Evolutionary conservation across 1,284 basidiomycete genomes (phyloP).

Genomic region (Cryptococcus sp.): DNA sequence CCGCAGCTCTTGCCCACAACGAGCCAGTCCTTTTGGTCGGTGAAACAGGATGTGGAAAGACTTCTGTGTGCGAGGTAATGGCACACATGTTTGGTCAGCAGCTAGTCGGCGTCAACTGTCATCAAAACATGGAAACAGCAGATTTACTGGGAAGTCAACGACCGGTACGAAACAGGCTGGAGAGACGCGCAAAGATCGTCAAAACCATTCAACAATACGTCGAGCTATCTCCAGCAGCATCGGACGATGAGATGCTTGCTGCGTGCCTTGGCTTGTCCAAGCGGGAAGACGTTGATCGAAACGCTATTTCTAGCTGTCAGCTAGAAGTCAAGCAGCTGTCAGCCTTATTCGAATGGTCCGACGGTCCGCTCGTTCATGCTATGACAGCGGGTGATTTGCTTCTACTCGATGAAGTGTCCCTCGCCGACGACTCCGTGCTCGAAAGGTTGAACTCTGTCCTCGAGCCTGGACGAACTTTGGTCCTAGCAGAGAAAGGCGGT

Average conservation of each 20-base stretch:
- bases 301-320: conserved; percentile 18
- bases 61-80: conserved; percentile 90
- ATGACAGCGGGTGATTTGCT: conserved; percentile 87
- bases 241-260: conserved; percentile 35
- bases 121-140: conserved; percentile 99
- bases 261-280: conserved; percentile 21
- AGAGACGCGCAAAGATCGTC: conserved; percentile 49
- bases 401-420: conserved; percentile 93
- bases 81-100: conserved; percentile 66
- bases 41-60: conserved; percentile 97
- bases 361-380: conserved; percentile 90
- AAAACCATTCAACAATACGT: conserved; percentile 43
- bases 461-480: conserved; percentile 83
- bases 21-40: conserved; percentile 98
- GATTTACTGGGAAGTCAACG: conserved; percentile 94
- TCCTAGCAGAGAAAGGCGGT: conserved; percentile 90
- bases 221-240: conserved; percentile 18
- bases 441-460: conserved; percentile 97
- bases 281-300: conserved; percentile 20
- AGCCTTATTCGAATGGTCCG: conserved; percentile 95
- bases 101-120: conserved; percentile 85
- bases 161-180: conserved; percentile 79
- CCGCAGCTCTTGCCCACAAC: conserved; percentile 80
- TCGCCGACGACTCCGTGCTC: conserved; percentile 97
- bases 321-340: conserved; percentile 55